Base-by-base conservation (phyloP, 1,284 basidiomycete species). In the Cutaneotrichosporon cutaneum region DNA sequence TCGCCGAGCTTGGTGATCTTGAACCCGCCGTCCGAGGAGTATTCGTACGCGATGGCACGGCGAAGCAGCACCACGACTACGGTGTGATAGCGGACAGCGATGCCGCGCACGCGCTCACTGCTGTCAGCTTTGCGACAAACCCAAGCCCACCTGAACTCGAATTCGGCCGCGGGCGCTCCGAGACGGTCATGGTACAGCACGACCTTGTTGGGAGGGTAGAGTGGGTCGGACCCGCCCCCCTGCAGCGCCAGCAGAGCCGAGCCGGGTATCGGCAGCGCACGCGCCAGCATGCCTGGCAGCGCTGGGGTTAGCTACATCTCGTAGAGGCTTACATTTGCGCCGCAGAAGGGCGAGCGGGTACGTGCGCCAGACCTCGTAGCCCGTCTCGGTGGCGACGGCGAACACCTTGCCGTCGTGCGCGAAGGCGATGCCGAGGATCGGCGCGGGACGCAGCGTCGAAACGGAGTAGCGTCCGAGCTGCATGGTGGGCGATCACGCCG, bases 201-300 rank as follows among this genome's bases (percentile, higher is more conserved):
- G 52, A 94, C 90, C 81, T 96, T 97, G 82, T 97, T 97, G 27
- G 90, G 91, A 30, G 94, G 88, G 78, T 93, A 97, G 7, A 91
- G 83, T n/a, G 94, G 94, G 73, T 89, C 89, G 55, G 87, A 83
- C 32, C 93, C 92, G 54, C 94, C 94, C 53, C 94, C 94, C 66
- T 95, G 84, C 44, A 97, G 86, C 74, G 94, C 93, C 51, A 96
- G 81, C 33, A 97, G 81, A 62, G 92, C 93, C 4, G 92, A 89
- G 24, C 87, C 84, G 70, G 94, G 91, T 58, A 93, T 81, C 1
- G 92, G 90, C 4, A 91, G 83, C 3, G 87, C 90, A 45, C 86
- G 82, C 18, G 87, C 82, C 4, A 97, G 83, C 0, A 91, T 93
- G 16, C 91, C 91, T 1, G 73, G 69, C 9, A 79, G 69, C 26